A percentile compares a stretch with the other conserved stretches of the same genome.
These are phyloP conservation scores for Pleurotus citrinopileatus DNA, from an alignment of 768 basidiomycete genomes.

Conservation along the genomic window DNA sequence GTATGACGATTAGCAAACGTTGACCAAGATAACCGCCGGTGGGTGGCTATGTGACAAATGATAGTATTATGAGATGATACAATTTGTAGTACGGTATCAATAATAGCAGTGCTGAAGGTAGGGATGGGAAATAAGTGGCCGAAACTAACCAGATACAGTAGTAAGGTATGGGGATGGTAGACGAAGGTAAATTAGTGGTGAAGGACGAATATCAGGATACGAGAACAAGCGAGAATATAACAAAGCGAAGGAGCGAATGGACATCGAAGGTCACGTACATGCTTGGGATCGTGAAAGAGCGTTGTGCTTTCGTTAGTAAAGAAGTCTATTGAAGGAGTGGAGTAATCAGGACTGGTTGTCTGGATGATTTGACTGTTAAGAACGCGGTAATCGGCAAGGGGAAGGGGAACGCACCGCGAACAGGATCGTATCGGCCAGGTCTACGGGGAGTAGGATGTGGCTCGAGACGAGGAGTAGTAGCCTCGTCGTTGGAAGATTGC, in stretches of 20 bases:
- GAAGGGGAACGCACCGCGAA: slow-evolving; percentile 41
- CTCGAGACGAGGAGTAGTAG: slow-evolving; percentile 9
- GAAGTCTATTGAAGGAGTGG: slow-evolving; percentile 1
- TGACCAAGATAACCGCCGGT: not conserved
- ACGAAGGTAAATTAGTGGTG: not conserved
- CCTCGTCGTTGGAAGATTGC: not conserved
- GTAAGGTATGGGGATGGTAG: slow-evolving; percentile 4
- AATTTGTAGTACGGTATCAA: slow-evolving; percentile 1
- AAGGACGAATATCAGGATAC: slow-evolving; percentile 2
- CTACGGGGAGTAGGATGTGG: slow-evolving; percentile 26
- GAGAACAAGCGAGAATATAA: slow-evolving; percentile 3
- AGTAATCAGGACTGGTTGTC: slow-evolving; percentile 1
- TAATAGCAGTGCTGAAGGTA: slow-evolving; percentile 3
- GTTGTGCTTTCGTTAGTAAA: slow-evolving; percentile 5
- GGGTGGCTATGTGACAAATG: not conserved
- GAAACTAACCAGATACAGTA: slow-evolving; percentile 5
- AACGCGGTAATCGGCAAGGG: slow-evolving; percentile 14
- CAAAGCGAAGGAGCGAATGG: not conserved
- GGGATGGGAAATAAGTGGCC: slow-evolving; percentile 1
- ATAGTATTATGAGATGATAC: slow-evolving; percentile 3
- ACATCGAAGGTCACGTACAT: slow-evolving; percentile 2
- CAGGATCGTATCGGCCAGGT: slow-evolving; percentile 49
- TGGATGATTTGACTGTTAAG: not conserved
- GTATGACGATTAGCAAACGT: not conserved
- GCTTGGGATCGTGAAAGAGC: slow-evolving; percentile 4